These are phyloP conservation scores for Eustoma russellianum DNA, from an alignment of 257 asterid species.

Conservation along the genomic window DNA sequence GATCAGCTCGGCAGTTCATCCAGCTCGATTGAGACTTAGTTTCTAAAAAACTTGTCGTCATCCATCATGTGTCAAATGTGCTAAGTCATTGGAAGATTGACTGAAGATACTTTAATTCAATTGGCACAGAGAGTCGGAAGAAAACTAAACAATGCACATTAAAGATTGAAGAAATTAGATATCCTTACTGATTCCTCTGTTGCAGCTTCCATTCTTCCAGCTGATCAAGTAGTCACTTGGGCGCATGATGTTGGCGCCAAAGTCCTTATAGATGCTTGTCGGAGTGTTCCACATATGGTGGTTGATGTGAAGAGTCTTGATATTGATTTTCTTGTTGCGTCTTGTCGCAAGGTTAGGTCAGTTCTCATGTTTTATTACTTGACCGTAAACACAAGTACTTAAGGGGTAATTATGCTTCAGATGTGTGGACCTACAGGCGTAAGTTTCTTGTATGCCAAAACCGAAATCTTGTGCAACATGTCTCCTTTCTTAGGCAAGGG, in stretches of 20 bases:
- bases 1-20: no score
- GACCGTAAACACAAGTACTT: constrained; percentile 21
- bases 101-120: neutral
- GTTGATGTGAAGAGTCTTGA: constrained; percentile 76
- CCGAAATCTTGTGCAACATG: constrained; percentile 68
- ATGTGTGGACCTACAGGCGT: constrained; percentile 99
- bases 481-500: constrained; percentile 88
- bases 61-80: constrained; percentile 84
- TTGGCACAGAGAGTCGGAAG: neutral
- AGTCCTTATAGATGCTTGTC: constrained; percentile 97
- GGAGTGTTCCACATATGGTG: constrained; percentile 96
- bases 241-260: constrained; percentile 89
- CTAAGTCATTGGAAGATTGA: constrained; percentile 45
- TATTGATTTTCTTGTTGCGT: constrained; percentile 88
- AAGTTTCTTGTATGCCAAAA: constrained; percentile 86
- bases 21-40: no score
- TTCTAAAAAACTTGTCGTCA: constrained; percentile 61
- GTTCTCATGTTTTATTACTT: constrained; percentile 18
- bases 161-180: neutral
- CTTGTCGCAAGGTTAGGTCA: constrained; percentile 85
- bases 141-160: neutral
- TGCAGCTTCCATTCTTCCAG: constrained; percentile 81
- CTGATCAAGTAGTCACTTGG: constrained; percentile 73
- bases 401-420: constrained; percentile 75
- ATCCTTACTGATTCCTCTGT: constrained; percentile 1